Percentiles rank a stretch among this genome's conserved stretches.
Evolutionary conservation across 371 early-diverging fungal species (phyloP).

Genomic region (Mortierella sp.): DNA sequence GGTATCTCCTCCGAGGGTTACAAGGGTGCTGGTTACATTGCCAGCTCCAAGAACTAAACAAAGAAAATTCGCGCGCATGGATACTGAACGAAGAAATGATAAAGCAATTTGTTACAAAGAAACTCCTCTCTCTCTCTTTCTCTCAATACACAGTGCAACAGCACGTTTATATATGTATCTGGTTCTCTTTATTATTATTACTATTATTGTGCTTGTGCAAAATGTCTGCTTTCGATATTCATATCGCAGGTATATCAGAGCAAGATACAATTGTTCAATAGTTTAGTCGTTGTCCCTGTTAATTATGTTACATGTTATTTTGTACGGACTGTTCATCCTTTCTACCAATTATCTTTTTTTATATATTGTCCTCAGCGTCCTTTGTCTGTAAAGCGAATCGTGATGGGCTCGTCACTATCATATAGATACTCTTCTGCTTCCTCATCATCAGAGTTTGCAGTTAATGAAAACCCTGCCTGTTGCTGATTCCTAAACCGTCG

Average conservation of each 20-base stretch:
- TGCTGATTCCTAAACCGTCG: constrained; percentile 29
- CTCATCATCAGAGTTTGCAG: constrained; percentile 20
- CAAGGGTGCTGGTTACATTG: constrained; percentile 82
- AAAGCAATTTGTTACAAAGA: constrained; percentile 40
- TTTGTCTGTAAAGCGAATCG: constrained; percentile 33
- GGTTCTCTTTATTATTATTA: neutral
- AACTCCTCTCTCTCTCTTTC: neutral
- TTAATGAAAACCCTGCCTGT: constrained; percentile 4
- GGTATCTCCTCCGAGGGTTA: constrained; percentile 91
- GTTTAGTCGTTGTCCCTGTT: neutral
- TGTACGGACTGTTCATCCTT: neutral
- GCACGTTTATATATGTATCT: neutral
- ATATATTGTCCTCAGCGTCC: constrained; percentile 11
- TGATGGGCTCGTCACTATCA: constrained; percentile 48
- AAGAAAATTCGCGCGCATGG: neutral
- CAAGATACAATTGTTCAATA: neutral
- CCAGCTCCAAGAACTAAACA: constrained; percentile 52
- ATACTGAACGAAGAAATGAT: constrained; percentile 18
- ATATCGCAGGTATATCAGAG: neutral
- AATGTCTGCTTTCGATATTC: too few relatives aligned
- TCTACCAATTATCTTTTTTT: neutral
- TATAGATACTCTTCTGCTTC: constrained; percentile 46
- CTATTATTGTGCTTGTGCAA: neutral
- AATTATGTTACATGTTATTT: neutral
- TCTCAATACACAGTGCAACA: neutral